Evolutionary conservation across 2,329 filamentous ascomycete genomes (phyloP).

Genomic region (Penicillium digitatum): DNA sequence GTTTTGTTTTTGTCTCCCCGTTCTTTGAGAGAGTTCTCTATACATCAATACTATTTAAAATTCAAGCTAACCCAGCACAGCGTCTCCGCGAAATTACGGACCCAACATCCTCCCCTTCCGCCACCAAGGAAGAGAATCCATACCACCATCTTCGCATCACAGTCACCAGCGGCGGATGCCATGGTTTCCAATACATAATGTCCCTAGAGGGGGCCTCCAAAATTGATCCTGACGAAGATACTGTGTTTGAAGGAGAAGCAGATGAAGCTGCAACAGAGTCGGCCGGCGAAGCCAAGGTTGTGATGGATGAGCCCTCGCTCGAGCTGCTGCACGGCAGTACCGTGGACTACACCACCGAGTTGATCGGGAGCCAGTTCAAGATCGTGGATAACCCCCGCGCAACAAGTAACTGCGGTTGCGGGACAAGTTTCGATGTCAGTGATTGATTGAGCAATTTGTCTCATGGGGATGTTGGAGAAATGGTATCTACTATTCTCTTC

Average conservation of each 20-base stretch:
- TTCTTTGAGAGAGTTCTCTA: neutral
- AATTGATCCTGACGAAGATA: slow-evolving; percentile 72
- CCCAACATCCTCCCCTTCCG: slow-evolving; percentile 39
- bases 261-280: slow-evolving; percentile 35
- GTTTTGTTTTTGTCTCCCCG: neutral
- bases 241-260: slow-evolving; percentile 68
- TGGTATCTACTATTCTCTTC: neutral
- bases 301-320: slow-evolving; percentile 82
- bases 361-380: slow-evolving; percentile 94
- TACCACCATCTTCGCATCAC: slow-evolving; percentile 82
- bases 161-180: slow-evolving; percentile 90
- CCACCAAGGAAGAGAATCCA: slow-evolving; percentile 56
- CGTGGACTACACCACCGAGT: slow-evolving; percentile 91
- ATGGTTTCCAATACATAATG: slow-evolving; percentile 98
- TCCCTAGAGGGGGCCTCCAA: slow-evolving; percentile 61
- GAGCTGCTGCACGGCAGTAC: slow-evolving; percentile 90
- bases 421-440: slow-evolving; percentile 95
- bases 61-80: slow-evolving; percentile 28
- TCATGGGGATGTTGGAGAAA: neutral
- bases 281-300: slow-evolving; percentile 65
- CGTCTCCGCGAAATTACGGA: slow-evolving; percentile 73
- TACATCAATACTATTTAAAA: too few relatives aligned
- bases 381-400: slow-evolving; percentile 89
- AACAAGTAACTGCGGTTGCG: slow-evolving; percentile 92
- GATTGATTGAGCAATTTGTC: slow-evolving; percentile 46